These are phyloP conservation scores for Platanthera guangdongensis DNA, from an alignment of 106 monocot genomes.

Conservation along the genomic window DNA sequence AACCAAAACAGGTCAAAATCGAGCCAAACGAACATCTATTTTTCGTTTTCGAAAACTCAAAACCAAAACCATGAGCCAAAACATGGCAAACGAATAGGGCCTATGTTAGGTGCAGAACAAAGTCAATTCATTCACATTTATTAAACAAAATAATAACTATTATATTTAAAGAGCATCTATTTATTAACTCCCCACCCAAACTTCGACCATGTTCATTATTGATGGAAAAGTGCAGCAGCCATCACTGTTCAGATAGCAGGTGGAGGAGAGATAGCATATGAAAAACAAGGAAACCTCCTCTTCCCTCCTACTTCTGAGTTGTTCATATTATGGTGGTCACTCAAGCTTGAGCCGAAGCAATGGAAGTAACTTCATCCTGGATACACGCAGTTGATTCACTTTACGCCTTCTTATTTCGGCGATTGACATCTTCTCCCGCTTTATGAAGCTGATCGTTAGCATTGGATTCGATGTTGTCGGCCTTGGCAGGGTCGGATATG, in stretches of 20 bases:
- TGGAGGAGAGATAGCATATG: not conserved
- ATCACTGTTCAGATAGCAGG: not conserved
- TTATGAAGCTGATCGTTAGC: conserved; percentile 28
- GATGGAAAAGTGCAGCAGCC: too few relatives aligned
- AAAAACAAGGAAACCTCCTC: not conserved
- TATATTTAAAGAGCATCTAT: not conserved
- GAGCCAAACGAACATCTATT: too few relatives aligned
- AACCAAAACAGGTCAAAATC: too few relatives aligned
- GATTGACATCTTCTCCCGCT: conserved; percentile 35
- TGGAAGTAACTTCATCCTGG: conserved; percentile 16
- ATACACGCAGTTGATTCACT: conserved; percentile 15
- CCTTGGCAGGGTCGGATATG: conserved; percentile 23
- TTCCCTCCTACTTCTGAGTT: not conserved
- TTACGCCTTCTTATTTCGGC: conserved; percentile 45
- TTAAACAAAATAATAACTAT: too few relatives aligned
- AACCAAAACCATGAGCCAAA: too few relatives aligned
- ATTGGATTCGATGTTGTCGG: conserved; percentile 28
- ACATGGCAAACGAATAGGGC: too few relatives aligned
- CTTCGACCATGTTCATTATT: too few relatives aligned
- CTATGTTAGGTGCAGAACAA: too few relatives aligned
- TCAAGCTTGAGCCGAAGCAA: conserved; percentile 56
- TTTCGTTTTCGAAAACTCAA: too few relatives aligned
- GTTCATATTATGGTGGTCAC: conserved; percentile 21
- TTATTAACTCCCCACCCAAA: too few relatives aligned
- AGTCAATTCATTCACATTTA: too few relatives aligned